phyloP scores from a whole-genome alignment of 1,284 basidiomycete species.

The Pyrrhoderma noxium region DNA sequence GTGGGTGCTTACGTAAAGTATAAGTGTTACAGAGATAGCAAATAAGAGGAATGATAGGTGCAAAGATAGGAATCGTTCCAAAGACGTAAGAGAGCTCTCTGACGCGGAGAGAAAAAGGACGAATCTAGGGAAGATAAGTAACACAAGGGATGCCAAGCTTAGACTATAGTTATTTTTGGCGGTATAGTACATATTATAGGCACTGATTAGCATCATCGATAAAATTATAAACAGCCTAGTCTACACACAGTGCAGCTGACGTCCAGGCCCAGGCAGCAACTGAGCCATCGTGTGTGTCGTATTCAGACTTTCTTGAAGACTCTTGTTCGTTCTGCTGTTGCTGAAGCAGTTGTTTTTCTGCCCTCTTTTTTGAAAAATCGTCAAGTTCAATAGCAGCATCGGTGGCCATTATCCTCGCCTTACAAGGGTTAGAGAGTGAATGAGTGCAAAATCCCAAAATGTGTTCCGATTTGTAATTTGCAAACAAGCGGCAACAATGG shows the following conservation, averaged over 20 bases:
- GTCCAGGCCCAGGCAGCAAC: conserved; percentile 16
- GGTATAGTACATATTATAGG: background rate
- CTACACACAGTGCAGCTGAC: conserved; percentile 14
- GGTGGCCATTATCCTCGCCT: conserved; percentile 12
- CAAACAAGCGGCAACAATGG: background rate
- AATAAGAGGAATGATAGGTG: conserved; percentile 25
- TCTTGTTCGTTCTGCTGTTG: background rate
- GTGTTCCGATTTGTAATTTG: too few species aligned
- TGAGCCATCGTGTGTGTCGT: conserved; percentile 8
- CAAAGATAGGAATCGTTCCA: conserved; percentile 25
- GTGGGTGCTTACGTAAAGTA: conserved; percentile 23
- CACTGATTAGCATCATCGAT: background rate
- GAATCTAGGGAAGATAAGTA: conserved; percentile 20
- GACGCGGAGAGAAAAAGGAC: conserved; percentile 19
- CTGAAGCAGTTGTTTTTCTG: background rate
- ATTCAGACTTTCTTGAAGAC: background rate
- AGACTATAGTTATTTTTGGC: conserved; percentile 9
- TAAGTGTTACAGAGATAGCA: conserved; percentile 21
- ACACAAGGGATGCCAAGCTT: conserved; percentile 11
- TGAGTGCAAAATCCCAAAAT: too few species aligned
- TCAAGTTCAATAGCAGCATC: conserved; percentile 13
- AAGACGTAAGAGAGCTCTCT: conserved; percentile 22
- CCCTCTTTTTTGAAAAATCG: conserved; percentile 12
- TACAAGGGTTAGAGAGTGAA: background rate
- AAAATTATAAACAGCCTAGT: background rate